Percentiles rank a stretch among this genome's conserved stretches.
These are phyloP conservation scores for Actinomortierella ambigua DNA, from an alignment of 371 early-diverging fungal species.

Conservation along the genomic window DNA sequence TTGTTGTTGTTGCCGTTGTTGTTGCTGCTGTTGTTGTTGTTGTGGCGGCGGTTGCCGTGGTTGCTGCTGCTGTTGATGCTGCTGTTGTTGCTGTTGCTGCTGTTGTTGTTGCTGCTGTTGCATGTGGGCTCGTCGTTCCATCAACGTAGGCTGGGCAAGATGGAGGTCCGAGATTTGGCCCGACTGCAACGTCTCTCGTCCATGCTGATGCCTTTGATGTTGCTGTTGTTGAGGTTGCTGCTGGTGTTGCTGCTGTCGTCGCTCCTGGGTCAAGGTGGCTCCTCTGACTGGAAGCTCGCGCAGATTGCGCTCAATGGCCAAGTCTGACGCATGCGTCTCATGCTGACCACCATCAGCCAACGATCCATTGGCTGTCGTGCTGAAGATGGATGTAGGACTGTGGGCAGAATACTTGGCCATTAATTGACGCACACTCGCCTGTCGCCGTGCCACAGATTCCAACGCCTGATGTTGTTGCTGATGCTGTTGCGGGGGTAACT, in stretches of 20 bases:
- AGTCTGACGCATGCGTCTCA: background rate
- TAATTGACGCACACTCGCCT: conserved; percentile 25
- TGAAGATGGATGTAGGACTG: conserved; percentile 12
- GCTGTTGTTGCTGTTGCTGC: background rate
- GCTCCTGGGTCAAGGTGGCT: background rate
- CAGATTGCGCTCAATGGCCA: background rate
- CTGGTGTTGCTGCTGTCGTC: background rate
- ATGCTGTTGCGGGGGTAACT: background rate
- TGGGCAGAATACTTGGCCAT: conserved; percentile 23
- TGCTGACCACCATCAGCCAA: background rate
- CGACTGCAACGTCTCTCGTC: conserved; percentile 4
- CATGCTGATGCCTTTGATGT: background rate
- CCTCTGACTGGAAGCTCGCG: background rate
- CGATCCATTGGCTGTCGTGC: conserved; percentile 1
- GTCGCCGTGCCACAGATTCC: conserved; percentile 16
- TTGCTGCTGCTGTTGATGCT: background rate
- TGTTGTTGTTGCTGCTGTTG: conserved; percentile 14
- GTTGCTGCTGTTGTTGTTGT: conserved; percentile 20
- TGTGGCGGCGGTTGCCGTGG: background rate
- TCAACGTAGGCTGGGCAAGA: background rate
- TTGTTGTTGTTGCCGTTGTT: conserved; percentile 9
- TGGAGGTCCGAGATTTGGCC: background rate
- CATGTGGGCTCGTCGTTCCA: background rate
- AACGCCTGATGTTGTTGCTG: background rate
- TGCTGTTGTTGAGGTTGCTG: conserved; percentile 4